Evolutionary conservation across 2,329 filamentous ascomycete species (phyloP).

Genomic region (Amesomyces nigricolor): DNA sequence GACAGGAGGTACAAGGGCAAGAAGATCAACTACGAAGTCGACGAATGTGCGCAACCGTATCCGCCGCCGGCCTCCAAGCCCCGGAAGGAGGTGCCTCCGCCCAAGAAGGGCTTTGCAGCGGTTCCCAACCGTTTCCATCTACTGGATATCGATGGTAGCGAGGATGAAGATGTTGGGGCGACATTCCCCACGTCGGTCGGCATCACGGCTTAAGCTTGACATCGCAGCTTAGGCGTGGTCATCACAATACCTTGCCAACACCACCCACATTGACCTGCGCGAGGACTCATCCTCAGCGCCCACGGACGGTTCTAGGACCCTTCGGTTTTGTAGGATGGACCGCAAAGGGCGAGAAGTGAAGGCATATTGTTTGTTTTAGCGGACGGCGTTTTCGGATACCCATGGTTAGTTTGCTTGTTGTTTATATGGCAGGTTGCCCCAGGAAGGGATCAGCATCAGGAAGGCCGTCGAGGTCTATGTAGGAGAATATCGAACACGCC

Average conservation of each 20-base stretch:
- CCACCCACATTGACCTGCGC: no score
- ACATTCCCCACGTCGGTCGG: conserved; percentile 24
- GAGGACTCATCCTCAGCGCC: no score
- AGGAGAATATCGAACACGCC: no score
- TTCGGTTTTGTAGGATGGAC: no score
- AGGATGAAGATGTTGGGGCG: conserved; percentile 35
- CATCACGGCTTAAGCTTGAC: conserved; percentile 28
- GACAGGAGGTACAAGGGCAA: conserved; percentile 61
- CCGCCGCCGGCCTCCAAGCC: conserved; percentile 27
- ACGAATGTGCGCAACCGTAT: conserved; percentile 65
- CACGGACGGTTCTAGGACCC: no score
- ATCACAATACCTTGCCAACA: background rate
- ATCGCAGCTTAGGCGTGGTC: conserved; percentile 25
- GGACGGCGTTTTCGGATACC: no score
- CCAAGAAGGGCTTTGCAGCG: conserved; percentile 35
- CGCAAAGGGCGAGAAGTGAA: no score
- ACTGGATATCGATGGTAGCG: conserved; percentile 46
- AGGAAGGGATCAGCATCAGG: no score
- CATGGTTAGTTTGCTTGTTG: no score
- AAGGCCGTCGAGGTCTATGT: no score
- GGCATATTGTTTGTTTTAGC: no score
- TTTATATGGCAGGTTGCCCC: no score
- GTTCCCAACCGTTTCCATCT: conserved; percentile 58
- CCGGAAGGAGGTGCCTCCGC: conserved; percentile 26
- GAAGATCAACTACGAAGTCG: conserved; percentile 63